Conservation (phyloP, 2,329 filamentous ascomycete genomes). For the Calonectria ilicicola region DNA sequence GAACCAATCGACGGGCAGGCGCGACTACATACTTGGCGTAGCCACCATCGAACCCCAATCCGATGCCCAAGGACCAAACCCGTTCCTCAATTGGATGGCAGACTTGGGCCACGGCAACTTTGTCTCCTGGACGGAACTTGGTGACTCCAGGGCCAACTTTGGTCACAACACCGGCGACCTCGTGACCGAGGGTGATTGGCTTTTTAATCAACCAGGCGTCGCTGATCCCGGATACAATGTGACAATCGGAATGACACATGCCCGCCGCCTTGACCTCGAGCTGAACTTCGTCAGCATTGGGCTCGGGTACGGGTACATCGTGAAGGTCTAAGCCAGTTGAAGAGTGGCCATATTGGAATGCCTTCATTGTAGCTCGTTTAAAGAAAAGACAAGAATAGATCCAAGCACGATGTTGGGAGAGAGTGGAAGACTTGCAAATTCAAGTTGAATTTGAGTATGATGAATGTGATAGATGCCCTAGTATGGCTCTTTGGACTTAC, state of each 20-base stretch:
- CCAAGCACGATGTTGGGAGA: too few species aligned
- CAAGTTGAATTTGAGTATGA: too few species aligned
- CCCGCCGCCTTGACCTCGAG: conserved; percentile 16
- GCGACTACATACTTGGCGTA: conserved; percentile 13
- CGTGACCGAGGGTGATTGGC: conserved; percentile 20
- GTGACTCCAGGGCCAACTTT: background rate
- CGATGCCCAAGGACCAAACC: background rate
- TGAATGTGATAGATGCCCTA: background rate
- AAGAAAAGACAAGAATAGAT: background rate
- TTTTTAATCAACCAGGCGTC: background rate
- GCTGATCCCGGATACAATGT: conserved; percentile 2
- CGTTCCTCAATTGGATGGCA: conserved; percentile 2
- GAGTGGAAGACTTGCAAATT: background rate
- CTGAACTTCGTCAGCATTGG: background rate
- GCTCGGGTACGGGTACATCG: background rate
- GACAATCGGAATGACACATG: conserved; percentile 21
- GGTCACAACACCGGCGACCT: conserved; percentile 17
- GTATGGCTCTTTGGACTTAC: background rate
- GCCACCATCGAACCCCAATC: conserved; percentile 18
- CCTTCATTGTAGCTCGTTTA: background rate
- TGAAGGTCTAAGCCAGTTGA: background rate
- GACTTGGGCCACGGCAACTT: conserved; percentile 8
- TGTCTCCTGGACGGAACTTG: background rate
- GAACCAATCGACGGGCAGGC: background rate
- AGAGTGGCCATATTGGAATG: background rate